A percentile compares a stretch with the other conserved stretches of the same genome.
Evolutionary conservation across 768 basidiomycete genomes (phyloP).

Genomic region (Psilocybe cyanescens): DNA sequence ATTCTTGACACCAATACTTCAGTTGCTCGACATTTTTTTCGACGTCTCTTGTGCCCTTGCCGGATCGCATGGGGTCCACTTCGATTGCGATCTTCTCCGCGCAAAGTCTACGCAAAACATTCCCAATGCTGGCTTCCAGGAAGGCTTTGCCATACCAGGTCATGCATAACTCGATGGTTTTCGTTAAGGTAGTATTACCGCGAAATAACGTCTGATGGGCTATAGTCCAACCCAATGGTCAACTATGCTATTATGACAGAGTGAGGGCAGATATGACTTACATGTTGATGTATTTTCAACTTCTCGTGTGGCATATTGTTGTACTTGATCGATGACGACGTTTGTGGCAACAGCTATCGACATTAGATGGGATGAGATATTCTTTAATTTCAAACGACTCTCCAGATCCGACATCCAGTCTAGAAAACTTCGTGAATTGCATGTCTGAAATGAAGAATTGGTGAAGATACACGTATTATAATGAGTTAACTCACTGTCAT

Average conservation of each 20-base stretch:
- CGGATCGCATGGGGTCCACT: slow-evolving; percentile 74
- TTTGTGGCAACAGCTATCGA: slow-evolving; percentile 72
- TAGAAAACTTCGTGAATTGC: slow-evolving; percentile 64
- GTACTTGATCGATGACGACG: slow-evolving; percentile 67
- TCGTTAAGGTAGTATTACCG: slow-evolving; percentile 70
- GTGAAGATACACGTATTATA: background rate
- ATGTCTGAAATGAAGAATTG: slow-evolving; percentile 39
- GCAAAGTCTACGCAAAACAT: slow-evolving; percentile 69
- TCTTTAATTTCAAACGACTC: slow-evolving; percentile 66
- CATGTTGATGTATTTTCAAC: slow-evolving; percentile 71
- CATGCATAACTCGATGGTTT: slow-evolving; percentile 81
- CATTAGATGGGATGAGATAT: slow-evolving; percentile 62
- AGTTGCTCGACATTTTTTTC: slow-evolving; percentile 72
- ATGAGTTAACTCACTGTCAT: slow-evolving; percentile 49
- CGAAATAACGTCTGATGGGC: slow-evolving; percentile 79
- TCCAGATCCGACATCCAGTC: slow-evolving; percentile 80
- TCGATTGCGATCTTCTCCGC: slow-evolving; percentile 79
- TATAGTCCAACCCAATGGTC: slow-evolving; percentile 28
- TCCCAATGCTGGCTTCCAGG: slow-evolving; percentile 80
- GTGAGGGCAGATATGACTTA: slow-evolving; percentile 35
- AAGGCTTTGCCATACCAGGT: slow-evolving; percentile 80
- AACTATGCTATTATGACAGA: background rate
- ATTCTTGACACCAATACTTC: slow-evolving; percentile 76
- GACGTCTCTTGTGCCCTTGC: slow-evolving; percentile 61
- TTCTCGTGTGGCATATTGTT: slow-evolving; percentile 69